These are phyloP conservation scores for Solanum appendiculatum DNA, from an alignment of 257 asterid species.

Conservation along the genomic window DNA sequence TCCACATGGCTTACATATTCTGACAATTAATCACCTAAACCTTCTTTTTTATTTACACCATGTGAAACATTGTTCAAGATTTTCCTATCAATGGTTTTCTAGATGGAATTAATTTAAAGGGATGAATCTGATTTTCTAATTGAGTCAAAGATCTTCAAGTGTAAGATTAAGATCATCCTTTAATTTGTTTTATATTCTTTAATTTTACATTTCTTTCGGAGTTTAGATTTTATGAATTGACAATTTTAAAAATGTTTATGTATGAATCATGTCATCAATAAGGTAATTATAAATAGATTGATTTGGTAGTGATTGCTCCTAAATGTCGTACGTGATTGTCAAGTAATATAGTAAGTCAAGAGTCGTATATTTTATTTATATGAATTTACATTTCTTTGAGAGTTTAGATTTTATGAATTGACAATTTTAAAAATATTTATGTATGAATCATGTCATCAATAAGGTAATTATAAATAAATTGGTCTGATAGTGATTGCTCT, in stretches of 20 bases:
- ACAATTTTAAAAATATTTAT: not conserved
- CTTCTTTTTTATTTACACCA: not conserved
- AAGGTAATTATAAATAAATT: not conserved
- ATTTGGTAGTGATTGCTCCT: not conserved
- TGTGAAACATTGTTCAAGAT: not conserved
- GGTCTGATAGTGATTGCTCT: not conserved
- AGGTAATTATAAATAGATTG: not conserved
- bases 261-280: not conserved
- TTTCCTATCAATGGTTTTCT: not conserved
- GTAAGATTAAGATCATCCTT: not conserved
- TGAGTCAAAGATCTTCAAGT: slow-evolving; percentile 32
- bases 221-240: not conserved
- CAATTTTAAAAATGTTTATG: not conserved
- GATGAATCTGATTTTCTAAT: slow-evolving; percentile 10
- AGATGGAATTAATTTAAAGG: slow-evolving; percentile 5
- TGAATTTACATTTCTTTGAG: not conserved
- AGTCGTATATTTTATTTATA: too few relatives aligned
- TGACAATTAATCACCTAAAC: slow-evolving; percentile 7
- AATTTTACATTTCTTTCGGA: not conserved
- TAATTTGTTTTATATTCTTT: not conserved
- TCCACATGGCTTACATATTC: slow-evolving; percentile 54
- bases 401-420: not conserved
- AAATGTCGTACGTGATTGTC: not conserved
- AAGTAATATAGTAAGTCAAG: too few relatives aligned
- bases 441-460: not conserved